Base-by-base conservation (phyloP, 306 rosid species). In the Medicago truncatula region DNA sequence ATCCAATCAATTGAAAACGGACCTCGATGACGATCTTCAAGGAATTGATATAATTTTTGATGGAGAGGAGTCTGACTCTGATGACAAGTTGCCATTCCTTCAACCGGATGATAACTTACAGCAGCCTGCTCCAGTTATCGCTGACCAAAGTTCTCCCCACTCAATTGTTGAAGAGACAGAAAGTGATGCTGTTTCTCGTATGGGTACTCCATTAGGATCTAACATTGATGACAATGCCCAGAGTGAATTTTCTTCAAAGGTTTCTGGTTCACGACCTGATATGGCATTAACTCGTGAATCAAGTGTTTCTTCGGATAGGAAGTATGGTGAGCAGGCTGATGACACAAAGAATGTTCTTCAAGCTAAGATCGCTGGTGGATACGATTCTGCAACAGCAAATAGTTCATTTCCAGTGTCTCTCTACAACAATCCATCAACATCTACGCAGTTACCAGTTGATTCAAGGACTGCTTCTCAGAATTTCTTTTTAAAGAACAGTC, bases 31-130 rank as follows among this genome's bases (percentile, higher is more conserved):
- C 74, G 99, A 95, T 80, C 97, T 95, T 75, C 99, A 89, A 76
- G 98, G 95, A 75, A 92, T 95, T 81, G 97, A 95, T 87, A 95
- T 95, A 50, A 96, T 90, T 57, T 95, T 95, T 87, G 99, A 95
- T 39, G 97, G 82, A 61, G 99, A 95, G 86, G 99, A 90, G 76
- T 90, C 97, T 5, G 98, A 95, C 67, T 57, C 96, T 61, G 99
- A 95, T 85, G 98, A 92, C 83, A 90, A 90, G 79, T 81, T 95
- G 83, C 93, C 89, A 66, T 95, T 95, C 81, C 99, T 92, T 69
- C 99, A 95, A 78, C 96, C 86, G 9, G 99, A 95, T 83, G 96
- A 89, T 76, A 88, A 78, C 76, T 81, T 95, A 71, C 97, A 82
- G 83, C 98, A 89, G 88, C 87, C 88, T 73, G 89, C 87, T 73